A percentile compares a stretch with the other conserved stretches of the same genome.
phyloP scores from a whole-genome alignment of 495 filamentous ascomycete species.

The Monascus purpureus region DNA sequence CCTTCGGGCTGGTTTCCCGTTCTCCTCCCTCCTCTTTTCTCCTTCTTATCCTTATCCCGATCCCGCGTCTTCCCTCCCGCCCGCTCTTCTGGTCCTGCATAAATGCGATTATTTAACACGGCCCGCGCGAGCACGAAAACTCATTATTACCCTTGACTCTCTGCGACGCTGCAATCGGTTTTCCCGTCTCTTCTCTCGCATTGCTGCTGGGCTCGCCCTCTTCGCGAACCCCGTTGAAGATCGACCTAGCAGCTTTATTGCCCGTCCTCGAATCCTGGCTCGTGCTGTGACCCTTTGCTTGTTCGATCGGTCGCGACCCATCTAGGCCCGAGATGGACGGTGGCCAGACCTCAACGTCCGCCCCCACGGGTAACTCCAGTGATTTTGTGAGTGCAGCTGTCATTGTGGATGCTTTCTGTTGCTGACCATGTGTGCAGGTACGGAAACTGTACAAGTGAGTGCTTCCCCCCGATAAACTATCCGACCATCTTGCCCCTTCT shows the following conservation, averaged over 20 bases:
- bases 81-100: too few species aligned
- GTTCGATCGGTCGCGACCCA: constrained; percentile 36
- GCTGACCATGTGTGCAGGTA: constrained; percentile 47
- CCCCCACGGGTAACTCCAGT: constrained; percentile 55
- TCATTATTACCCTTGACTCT: too few species aligned
- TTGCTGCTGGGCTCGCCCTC: not conserved
- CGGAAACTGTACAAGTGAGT: constrained; percentile 96
- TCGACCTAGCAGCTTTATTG: not conserved
- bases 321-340: constrained; percentile 38
- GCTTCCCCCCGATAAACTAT: too few species aligned
- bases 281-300: constrained; percentile 19
- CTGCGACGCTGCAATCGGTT: too few species aligned
- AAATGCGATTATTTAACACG: too few species aligned
- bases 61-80: too few species aligned
- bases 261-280: constrained; percentile 2
- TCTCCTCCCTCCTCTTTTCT: too few species aligned
- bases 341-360: constrained; percentile 35
- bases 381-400: constrained; percentile 52
- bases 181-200: too few species aligned
- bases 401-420: constrained; percentile 3
- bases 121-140: too few species aligned
- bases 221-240: constrained; percentile 1
- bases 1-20: too few species aligned
- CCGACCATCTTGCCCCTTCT: constrained; percentile 5
- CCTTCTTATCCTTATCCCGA: too few species aligned